Conservation (phyloP, 257 asterid species). For the Scutellaria galericulata region DNA sequence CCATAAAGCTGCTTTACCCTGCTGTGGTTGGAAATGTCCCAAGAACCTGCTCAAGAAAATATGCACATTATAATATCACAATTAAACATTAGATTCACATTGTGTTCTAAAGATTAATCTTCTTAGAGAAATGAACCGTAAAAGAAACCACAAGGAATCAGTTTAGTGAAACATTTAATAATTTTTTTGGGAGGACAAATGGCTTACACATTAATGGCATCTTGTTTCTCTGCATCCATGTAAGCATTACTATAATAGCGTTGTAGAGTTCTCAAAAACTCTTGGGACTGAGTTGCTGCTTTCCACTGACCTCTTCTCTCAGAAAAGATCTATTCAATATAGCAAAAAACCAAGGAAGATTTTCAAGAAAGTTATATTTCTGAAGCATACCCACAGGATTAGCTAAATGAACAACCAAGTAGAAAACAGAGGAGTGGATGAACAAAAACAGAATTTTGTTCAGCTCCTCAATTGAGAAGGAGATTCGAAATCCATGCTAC, state of each 20-base stretch:
- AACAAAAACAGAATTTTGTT: not conserved
- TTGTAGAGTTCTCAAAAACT: slow-evolving; percentile 76
- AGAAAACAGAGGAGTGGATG: slow-evolving; percentile 29
- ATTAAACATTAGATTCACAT: not conserved
- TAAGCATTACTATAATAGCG: slow-evolving; percentile 86
- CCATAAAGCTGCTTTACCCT: slow-evolving; percentile 86
- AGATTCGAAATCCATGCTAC: slow-evolving; percentile 1
- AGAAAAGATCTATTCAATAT: slow-evolving; percentile 70
- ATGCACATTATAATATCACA: slow-evolving; percentile 6
- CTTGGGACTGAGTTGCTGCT: slow-evolving; percentile 93
- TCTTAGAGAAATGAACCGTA: slow-evolving; percentile 11
- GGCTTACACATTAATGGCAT: slow-evolving; percentile 87
- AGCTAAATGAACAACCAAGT: slow-evolving; percentile 25
- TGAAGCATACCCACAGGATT: slow-evolving; percentile 18
- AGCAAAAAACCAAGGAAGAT: slow-evolving; percentile 24
- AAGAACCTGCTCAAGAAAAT: slow-evolving; percentile 64
- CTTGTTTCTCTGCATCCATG: slow-evolving; percentile 95
- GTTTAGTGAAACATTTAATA: slow-evolving; percentile 10
- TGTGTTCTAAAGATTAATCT: not conserved
- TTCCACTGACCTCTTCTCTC: slow-evolving; percentile 97
- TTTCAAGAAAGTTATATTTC: slow-evolving; percentile 7
- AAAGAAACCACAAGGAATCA: not conserved
- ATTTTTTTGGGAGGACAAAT: slow-evolving; percentile 19
- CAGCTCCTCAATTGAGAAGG: not conserved
- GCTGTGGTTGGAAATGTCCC: slow-evolving; percentile 95